Evolutionary conservation across 441 rosid species (phyloP), one percentile per base, ranked within the genome.

Genomic region (Daphne laureola): DNA sequence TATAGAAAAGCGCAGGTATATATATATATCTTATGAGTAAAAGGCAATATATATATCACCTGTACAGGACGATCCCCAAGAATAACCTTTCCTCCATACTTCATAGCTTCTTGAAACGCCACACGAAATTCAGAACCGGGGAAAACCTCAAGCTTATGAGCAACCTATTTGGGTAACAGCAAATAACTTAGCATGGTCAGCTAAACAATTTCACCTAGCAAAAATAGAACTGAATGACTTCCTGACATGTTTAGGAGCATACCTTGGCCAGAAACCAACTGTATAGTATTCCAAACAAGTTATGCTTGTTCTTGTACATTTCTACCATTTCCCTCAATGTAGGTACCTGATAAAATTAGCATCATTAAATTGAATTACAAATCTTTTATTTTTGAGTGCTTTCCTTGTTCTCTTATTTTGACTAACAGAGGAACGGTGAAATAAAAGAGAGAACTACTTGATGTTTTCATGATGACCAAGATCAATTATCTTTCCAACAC

Each of bases 51-150:
- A 55, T 26, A 58, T 41, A 47, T 26, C 56, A 69, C 82, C 73
- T 83, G 78, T 25, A 86, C 78, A 21, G 83, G 94, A 46, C 97
- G 96, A 81, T 92, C 98, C 58, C 98, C 98, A 54, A 89, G 90
- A 61, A 86, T 62, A 59, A 89, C 94, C 68, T 70, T 80, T 53
- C 86, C 86, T 54, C 84, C 87, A 75, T 89, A 84, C 59, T 81
- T 78, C 61, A 49, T 73, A 45, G 98, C 97, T 76, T 86, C 97
- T 77, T 92, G 90, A 76, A 41, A 86, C 42, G 92, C 98, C 65
- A 78, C 83, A 54, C 83, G 91, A 62, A 82, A 81, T 65, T 82
- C 83, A 43, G 95, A 75, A 44, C 96, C 86, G 61, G 98, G 97
- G 60, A 79, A 70, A 61, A 84, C 96, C 57, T 92, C 95, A 36